phyloP scores from a whole-genome alignment of 1,284 basidiomycete species.

The Tilletia caries region DNA sequence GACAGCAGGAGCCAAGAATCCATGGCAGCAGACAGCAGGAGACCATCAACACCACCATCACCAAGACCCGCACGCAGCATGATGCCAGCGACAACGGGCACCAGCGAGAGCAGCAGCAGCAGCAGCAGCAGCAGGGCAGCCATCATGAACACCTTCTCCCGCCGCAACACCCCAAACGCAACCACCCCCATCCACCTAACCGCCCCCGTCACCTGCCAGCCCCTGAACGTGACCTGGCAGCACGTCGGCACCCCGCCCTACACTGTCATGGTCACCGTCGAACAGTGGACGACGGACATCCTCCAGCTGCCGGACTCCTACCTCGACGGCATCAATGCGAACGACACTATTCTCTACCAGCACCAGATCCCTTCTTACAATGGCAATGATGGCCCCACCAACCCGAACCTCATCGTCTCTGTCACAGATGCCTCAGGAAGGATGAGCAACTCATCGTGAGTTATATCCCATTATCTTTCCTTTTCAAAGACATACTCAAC shows the following conservation, averaged over 20 bases:
- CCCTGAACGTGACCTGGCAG: conserved; percentile 41
- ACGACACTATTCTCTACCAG: conserved; percentile 33
- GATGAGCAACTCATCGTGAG: conserved; percentile 32
- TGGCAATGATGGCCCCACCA: conserved; percentile 18
- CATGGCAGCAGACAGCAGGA: too few species aligned
- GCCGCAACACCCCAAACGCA: not conserved
- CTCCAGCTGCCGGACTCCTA: conserved; percentile 28
- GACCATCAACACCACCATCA: too few species aligned
- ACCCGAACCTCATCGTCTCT: conserved; percentile 33
- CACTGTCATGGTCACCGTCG: conserved; percentile 34
- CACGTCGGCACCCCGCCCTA: conserved; percentile 34
- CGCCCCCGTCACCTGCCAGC: conserved; percentile 29
- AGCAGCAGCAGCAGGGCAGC: not conserved
- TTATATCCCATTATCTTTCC: not conserved
- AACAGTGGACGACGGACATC: conserved; percentile 32
- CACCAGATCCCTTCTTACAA: conserved; percentile 27
- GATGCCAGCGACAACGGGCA: too few species aligned
- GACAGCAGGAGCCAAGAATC: too few species aligned
- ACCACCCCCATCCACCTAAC: conserved; percentile 3
- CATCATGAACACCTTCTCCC: not conserved
- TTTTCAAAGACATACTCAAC: not conserved
- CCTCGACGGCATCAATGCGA: conserved; percentile 26
- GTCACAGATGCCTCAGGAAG: conserved; percentile 35
- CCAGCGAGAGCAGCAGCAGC: too few species aligned
- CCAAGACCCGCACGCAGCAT: too few species aligned